Evolutionary conservation across 1,284 basidiomycete species (phyloP).

Genomic region (Melampsora abietis-canadensis): DNA sequence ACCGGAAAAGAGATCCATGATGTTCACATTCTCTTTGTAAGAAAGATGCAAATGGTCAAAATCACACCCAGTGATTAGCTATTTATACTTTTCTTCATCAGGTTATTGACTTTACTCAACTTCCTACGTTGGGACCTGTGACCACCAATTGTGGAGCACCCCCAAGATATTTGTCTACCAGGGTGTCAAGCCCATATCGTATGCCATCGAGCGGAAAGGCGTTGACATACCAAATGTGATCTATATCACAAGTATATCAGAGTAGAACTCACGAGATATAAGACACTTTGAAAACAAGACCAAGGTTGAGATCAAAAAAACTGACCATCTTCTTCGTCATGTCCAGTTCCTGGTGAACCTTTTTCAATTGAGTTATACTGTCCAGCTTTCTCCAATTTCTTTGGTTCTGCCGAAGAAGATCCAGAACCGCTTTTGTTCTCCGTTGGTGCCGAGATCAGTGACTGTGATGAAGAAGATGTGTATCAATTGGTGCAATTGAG

Average conservation of each 20-base stretch:
- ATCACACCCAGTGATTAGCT: neutral
- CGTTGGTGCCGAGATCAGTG: constrained; percentile 27
- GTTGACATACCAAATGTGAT: constrained; percentile 39
- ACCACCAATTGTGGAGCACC: constrained; percentile 12
- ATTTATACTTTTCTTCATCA: neutral
- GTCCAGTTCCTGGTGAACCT: constrained; percentile 24
- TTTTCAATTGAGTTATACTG: constrained; percentile 15
- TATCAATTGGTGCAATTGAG: no score
- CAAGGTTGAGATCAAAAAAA: neutral
- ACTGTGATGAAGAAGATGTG: neutral
- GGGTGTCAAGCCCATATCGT: constrained; percentile 29
- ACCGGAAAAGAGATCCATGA: constrained; percentile 33
- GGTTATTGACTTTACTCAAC: constrained; percentile 7
- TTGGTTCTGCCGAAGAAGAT: neutral
- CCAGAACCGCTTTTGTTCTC: constrained; percentile 36
- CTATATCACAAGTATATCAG: neutral
- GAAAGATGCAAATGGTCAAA: neutral
- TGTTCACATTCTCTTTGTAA: constrained; percentile 11
- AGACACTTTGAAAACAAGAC: neutral
- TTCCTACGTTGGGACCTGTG: constrained; percentile 37
- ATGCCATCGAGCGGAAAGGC: constrained; percentile 32
- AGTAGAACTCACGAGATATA: neutral
- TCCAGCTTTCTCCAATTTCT: constrained; percentile 1
- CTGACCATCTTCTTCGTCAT: constrained; percentile 16
- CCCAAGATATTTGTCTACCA: neutral